Evolutionary conservation across 371 early-diverging fungal genomes (phyloP).

Genomic region (Nematocida displodere): DNA sequence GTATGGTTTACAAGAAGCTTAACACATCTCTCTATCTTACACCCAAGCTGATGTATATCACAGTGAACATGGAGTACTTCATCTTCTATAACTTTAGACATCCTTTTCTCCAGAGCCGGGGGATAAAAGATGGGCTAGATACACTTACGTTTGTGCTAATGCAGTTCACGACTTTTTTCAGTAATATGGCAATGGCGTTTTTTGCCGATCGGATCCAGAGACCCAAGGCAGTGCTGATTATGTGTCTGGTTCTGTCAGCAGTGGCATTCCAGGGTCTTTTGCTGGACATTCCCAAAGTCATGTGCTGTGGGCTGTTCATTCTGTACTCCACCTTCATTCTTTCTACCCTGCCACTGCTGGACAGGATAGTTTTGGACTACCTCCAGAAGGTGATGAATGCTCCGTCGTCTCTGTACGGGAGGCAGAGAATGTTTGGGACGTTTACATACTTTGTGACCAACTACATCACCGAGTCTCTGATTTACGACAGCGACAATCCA

Average conservation of each 20-base stretch:
- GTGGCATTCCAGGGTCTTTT: constrained; percentile 61
- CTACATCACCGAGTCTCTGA: constrained; percentile 51
- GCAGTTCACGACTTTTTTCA: constrained; percentile 62
- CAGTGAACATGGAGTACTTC: constrained; percentile 62
- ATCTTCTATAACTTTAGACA: constrained; percentile 62
- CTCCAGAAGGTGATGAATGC: constrained; percentile 53
- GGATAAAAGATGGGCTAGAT: constrained; percentile 40
- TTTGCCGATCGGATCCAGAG: constrained; percentile 61
- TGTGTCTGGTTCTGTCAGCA: constrained; percentile 44
- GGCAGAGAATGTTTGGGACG: constrained; percentile 65
- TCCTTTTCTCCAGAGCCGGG: constrained; percentile 54
- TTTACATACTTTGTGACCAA: constrained; percentile 60
- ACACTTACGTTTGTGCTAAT: constrained; percentile 18
- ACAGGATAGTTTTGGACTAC: constrained; percentile 61
- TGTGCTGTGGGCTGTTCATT: constrained; percentile 56
- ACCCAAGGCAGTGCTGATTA: constrained; percentile 56
- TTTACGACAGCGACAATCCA: constrained; percentile 1
- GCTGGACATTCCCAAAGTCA: constrained; percentile 51
- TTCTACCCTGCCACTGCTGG: constrained; percentile 21
- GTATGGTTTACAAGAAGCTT: constrained; percentile 43
- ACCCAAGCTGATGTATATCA: constrained; percentile 63
- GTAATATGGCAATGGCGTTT: constrained; percentile 62
- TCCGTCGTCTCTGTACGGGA: constrained; percentile 62
- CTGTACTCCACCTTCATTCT: constrained; percentile 56
- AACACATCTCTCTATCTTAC: constrained; percentile 50